Evolutionary conservation across 2,329 filamentous ascomycete genomes (phyloP), one percentile per base, ranked within the genome.

Genomic region (Parafenestella ontariensis): DNA sequence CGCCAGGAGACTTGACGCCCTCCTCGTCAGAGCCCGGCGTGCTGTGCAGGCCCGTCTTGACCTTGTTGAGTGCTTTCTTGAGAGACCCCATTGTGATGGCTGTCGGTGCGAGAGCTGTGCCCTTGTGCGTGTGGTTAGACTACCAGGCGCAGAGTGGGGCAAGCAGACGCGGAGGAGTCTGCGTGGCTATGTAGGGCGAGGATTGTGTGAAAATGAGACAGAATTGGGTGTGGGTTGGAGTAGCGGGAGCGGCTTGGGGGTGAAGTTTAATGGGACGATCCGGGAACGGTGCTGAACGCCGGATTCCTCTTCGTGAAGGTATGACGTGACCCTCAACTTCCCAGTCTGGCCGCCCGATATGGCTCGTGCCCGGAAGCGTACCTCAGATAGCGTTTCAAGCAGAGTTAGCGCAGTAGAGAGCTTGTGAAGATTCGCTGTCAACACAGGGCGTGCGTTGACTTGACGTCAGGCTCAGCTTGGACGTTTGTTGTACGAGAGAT

Each of bases 41-140:
- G 54, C 71, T 70, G 63, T 59, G 63, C 45, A 61, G 47, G 53
- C 67, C 70, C 28, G 76, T 69, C 69, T 77, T 78, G 56, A 81
- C 70, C 69, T 77, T 78, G 45, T 67, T 72, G 46, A 78, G 69
- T 24, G 77, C 79, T 66, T 80, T 81, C 64, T 81, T 81, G 61
- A 81, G 76, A 48, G 78, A 77, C 59, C 70, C 65, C 65, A 58
- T 66, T 54, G 52, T 56, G n/a, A n/a, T n/a, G 39, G 36, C 48
- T 33, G 55, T 47, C 58, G 52, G 43, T 53, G 57, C 59, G 58
- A 55, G 41, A 58, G 64, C 64, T 62, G 51, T 65, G 55, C 64
- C 65, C 64, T 50, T 46, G 55, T 64, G 61, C 64, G 63, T 52
- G 49, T 64, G 62, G 60, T 60, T 62, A 64, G 65, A 66, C 64